Evolutionary conservation across 441 rosid genomes (phyloP), one percentile per base, ranked within the genome.

Genomic region (Biscutella laevigata): DNA sequence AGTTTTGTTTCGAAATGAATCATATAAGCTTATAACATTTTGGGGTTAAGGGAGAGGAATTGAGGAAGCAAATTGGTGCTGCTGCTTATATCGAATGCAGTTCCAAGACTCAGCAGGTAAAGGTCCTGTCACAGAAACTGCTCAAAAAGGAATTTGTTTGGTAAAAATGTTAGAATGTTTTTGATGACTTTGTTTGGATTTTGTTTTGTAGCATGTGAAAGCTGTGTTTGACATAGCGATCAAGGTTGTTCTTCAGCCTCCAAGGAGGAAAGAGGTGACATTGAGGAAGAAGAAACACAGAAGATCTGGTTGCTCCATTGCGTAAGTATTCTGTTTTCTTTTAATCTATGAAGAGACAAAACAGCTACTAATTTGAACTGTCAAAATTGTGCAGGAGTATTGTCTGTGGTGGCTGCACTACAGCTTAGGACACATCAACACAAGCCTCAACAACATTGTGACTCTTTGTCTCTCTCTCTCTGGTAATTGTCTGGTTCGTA

Each of bases 21-120:
- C 6, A 12, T 12, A 1, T 12, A 55, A 47, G 33, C 28, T 57
- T 22, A 43, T 40, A 9, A 57, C 1, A 50, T 63, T 4, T 43
- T 25, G 34, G 10, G 36, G 20, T 36, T n/a, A n/a, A 87, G 98
- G 98, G 97, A 49, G 94, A 88, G 70, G 95, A 92, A 57, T 70
- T 92, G 55, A 84, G 95, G 78, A 92, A 82, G 66, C 96, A 86
- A 70, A 88, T 92, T 27, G 98, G 97, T 7, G 97, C 97, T 24
- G 83, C 95, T 15, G 92, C 99, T 28, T 92, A 92, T 66, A 86
- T 92, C 0, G 96, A 92, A 53, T 88, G 99, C 62, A 88, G 99
- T 75, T 92, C 97, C 17, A 92, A 92, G 72, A 84, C 99, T 54
- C 99, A 88, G 68, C 99, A 86, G 83, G 97, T 92, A 49, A 70